Base-by-base conservation (phyloP, 345 rosid genomes). In the Hibiscus syriacus region DNA sequence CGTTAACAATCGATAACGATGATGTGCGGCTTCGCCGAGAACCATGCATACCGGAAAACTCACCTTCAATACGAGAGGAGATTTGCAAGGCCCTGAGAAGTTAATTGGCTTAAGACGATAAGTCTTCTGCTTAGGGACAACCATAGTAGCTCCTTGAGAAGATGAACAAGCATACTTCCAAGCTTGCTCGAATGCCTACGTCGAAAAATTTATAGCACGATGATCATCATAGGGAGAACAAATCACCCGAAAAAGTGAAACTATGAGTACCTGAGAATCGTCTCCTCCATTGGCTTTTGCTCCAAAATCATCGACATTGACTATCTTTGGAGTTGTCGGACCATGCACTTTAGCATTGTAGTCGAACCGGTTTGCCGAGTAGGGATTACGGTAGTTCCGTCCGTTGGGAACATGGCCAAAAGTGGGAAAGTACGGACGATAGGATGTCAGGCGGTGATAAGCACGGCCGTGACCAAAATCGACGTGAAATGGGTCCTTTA, bases 51-150 rank as follows among this genome's bases (percentile, higher is more conserved):
- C 7, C n/a, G 4, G 26, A 60, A 68, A 59, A 66, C 64, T 34
- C 48, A 93, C 98, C 94, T 78, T 86, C 12, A 93, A 70, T 19
- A 75, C 72, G 66, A 87, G 39, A 50, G 73, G 67, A 58, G 98
- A 80, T 67, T 73, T 70, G 53, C 98, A 93, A 10, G 98, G 98
- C 50, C 98, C 98, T 25, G 91, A 78, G 79, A 93, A 93, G 19
- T 64, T 80, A 1, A 83, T 62, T 43, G 90, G 89, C 69, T 86
- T 89, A 20, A 93, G 83, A 52, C 29, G 70, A 70, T 90, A 93
- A 48, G 64, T 71, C 70, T 67, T 86, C 59, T 73, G 65, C 60
- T 68, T 81, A 0, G 98, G 96, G 49, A 86, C 83, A 10, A 85
- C 71, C 5, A 89, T 25, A 36, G 76, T 71, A 55, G 77, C 81